These are phyloP conservation scores for Lasiosphaeriaceae sp. DNA, from an alignment of 495 filamentous ascomycete species.

Conservation along the genomic window DNA sequence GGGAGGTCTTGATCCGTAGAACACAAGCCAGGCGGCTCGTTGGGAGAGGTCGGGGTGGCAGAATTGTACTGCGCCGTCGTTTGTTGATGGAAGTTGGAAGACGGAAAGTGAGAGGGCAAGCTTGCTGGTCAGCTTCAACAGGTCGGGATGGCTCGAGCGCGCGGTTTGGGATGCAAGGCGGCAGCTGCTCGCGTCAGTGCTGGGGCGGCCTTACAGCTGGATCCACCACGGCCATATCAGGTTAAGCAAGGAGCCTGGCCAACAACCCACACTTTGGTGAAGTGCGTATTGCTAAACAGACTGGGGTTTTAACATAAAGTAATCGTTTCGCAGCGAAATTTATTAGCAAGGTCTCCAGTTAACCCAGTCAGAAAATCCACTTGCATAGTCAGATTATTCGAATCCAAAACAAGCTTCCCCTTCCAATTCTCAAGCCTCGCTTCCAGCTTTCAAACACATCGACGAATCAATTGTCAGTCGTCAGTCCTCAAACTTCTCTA, in stretches of 20 bases:
- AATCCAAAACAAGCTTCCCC: background rate
- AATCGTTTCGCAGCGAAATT: too few relatives aligned
- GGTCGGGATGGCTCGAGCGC: conserved; percentile 13
- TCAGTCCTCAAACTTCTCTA: background rate
- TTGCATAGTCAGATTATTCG: background rate
- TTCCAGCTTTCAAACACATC: conserved; percentile 3
- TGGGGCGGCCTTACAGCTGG: background rate
- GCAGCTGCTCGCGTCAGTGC: conserved; percentile 23
- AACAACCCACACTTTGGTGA: too few relatives aligned
- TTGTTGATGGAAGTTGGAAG: background rate
- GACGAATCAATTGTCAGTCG: background rate
- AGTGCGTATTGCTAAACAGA: too few relatives aligned
- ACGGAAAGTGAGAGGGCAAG: conserved; percentile 8
- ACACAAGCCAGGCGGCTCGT: background rate
- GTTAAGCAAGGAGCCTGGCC: background rate
- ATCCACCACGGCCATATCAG: background rate
- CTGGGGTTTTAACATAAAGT: too few relatives aligned
- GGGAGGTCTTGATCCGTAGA: background rate
- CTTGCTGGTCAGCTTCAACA: conserved; percentile 9
- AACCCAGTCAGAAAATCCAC: too few relatives aligned
- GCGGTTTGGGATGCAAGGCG: conserved; percentile 15
- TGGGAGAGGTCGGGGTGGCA: background rate
- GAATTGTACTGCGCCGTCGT: background rate
- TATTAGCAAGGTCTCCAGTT: too few relatives aligned
- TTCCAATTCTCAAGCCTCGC: background rate